Evolutionary conservation across 371 early-diverging fungal species (phyloP).

Genomic region (Mucor plumbeus): DNA sequence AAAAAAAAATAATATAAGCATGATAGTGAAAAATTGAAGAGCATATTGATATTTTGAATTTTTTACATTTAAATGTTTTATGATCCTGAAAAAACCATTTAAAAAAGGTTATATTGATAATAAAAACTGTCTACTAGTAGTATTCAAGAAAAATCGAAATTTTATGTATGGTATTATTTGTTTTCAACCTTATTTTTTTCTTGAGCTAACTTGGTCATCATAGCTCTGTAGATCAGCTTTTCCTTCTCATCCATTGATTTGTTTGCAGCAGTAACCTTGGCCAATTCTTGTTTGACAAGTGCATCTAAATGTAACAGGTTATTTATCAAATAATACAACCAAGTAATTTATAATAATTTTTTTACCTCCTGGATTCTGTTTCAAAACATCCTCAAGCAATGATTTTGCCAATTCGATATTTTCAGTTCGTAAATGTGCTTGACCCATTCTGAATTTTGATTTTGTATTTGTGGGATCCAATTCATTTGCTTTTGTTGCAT

Average conservation of each 20-base stretch:
- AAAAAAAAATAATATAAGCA: too few species aligned
- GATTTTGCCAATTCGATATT: conserved; percentile 37
- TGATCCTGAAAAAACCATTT: too few species aligned
- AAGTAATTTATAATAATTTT: background rate
- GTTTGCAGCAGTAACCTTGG: conserved; percentile 45
- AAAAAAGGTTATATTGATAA: too few species aligned
- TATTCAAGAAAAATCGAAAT: too few species aligned
- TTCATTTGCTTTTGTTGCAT: conserved; percentile 39
- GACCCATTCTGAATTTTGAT: conserved; percentile 48
- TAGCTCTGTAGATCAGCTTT: conserved; percentile 38
- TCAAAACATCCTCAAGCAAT: conserved; percentile 27
- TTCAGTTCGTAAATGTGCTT: conserved; percentile 40
- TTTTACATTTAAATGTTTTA: too few species aligned
- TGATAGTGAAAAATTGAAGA: too few species aligned
- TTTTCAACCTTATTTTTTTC: conserved; percentile 7
- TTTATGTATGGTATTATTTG: too few species aligned
- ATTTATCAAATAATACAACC: background rate
- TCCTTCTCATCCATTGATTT: conserved; percentile 31
- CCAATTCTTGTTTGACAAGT: conserved; percentile 49
- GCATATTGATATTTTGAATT: too few species aligned
- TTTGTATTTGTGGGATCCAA: conserved; percentile 41
- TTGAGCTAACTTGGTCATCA: conserved; percentile 35
- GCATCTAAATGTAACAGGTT: conserved; percentile 21
- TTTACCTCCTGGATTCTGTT: conserved; percentile 43
- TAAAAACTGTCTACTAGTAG: too few species aligned